Conservation (phyloP, 768 basidiomycete species). For the Trametes sanguinea region DNA sequence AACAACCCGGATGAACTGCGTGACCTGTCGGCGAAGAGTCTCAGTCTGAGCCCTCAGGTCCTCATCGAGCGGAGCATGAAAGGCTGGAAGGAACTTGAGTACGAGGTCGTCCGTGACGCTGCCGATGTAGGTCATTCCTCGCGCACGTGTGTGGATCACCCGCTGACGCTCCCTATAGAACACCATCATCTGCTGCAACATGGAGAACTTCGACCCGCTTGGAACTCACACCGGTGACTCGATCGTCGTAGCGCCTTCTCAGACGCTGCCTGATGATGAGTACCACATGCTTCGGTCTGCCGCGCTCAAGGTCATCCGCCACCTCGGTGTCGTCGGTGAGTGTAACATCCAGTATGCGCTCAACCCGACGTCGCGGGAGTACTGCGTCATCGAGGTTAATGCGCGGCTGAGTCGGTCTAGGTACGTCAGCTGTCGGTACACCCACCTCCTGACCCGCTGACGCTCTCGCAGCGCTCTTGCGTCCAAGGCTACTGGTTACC, state of each 20-base stretch:
- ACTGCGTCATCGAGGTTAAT: slow-evolving; percentile 98
- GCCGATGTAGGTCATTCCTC: slow-evolving; percentile 73
- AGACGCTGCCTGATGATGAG: slow-evolving; percentile 95
- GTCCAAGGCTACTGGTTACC: slow-evolving; percentile 98
- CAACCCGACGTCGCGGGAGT: slow-evolving; percentile 89
- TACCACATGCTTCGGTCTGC: slow-evolving; percentile 99
- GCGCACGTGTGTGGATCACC: neutral
- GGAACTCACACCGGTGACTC: slow-evolving; percentile 99
- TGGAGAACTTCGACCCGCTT: slow-evolving; percentile 99
- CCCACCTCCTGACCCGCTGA: slow-evolving; percentile 8
- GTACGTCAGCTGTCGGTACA: slow-evolving; percentile 37
- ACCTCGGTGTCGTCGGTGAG: slow-evolving; percentile 90
- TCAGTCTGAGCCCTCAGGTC: slow-evolving; percentile 91
- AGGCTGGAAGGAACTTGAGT: slow-evolving; percentile 99
- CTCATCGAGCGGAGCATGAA: slow-evolving; percentile 98
- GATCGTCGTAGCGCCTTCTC: slow-evolving; percentile 98
- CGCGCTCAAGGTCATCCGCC: slow-evolving; percentile 86
- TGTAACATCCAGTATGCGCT: slow-evolving; percentile 99
- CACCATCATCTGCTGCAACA: slow-evolving; percentile 99
- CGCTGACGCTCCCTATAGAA: slow-evolving; percentile 53
- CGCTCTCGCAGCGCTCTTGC: slow-evolving; percentile 73
- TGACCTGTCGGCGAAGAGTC: slow-evolving; percentile 88
- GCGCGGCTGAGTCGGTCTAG: slow-evolving; percentile 91
- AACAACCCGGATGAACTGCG: slow-evolving; percentile 92
- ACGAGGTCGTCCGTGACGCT: slow-evolving; percentile 97